Percentiles rank a stretch among this genome's conserved stretches.
Evolutionary conservation across 2,329 filamentous ascomycete genomes (phyloP).

Genomic region (Aureobasidium sp.): DNA sequence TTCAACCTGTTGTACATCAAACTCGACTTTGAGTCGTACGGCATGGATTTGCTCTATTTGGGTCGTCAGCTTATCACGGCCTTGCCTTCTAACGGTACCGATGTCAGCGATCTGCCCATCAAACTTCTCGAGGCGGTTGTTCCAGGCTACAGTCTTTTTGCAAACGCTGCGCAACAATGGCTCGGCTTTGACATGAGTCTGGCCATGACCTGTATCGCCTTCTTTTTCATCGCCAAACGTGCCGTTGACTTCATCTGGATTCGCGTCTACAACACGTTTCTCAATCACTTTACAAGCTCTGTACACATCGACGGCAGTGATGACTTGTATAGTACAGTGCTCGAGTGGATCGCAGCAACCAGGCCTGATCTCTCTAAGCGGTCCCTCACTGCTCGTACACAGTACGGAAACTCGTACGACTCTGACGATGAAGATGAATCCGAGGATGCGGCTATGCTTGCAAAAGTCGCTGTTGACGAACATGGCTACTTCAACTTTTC

Average conservation of each 20-base stretch:
- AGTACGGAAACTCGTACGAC: slow-evolving; percentile 29
- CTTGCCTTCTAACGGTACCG: slow-evolving; percentile 9
- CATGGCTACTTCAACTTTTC: slow-evolving; percentile 44
- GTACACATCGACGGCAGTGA: slow-evolving; percentile 41
- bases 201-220: slow-evolving; percentile 37
- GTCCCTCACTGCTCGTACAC: slow-evolving; percentile 36
- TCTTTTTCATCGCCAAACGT: slow-evolving; percentile 37
- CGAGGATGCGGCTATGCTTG: slow-evolving; percentile 16
- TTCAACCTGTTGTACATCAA: neutral
- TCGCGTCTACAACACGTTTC: slow-evolving; percentile 27
- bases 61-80: slow-evolving; percentile 6
- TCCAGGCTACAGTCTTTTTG: slow-evolving; percentile 44
- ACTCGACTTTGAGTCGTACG: neutral
- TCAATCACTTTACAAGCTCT: slow-evolving; percentile 35
- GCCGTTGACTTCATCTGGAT: slow-evolving; percentile 32
- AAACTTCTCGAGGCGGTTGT: slow-evolving; percentile 45
- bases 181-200: slow-evolving; percentile 44
- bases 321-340: slow-evolving; percentile 36
- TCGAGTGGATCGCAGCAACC: slow-evolving; percentile 39
- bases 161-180: slow-evolving; percentile 34
- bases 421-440: slow-evolving; percentile 28
- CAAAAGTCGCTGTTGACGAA: slow-evolving; percentile 31
- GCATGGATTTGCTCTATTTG: slow-evolving; percentile 17
- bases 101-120: slow-evolving; percentile 34
- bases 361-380: slow-evolving; percentile 32